Evolutionary conservation across 2,329 filamentous ascomycete genomes (phyloP), one percentile per base, ranked within the genome.

Genomic region (Epichloe gansuensis): DNA sequence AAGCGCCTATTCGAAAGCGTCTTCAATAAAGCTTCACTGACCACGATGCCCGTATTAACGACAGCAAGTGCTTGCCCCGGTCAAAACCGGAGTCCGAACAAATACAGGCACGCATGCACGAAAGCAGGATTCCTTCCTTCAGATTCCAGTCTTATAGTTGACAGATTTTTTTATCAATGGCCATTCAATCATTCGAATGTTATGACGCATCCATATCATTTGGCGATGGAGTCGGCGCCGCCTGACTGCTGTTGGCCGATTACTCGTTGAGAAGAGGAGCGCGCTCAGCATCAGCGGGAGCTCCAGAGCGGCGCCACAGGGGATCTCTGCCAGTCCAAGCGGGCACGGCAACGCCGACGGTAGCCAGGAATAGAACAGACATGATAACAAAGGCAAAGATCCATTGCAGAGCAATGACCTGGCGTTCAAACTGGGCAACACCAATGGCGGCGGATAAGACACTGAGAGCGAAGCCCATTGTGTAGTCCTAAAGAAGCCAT

Each of bases 361-460:
- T 88, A 17, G 80, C 69, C 21, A 90, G 66, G 65, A 93, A 85
- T 51, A 94, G 78, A 28, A 87, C 65, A 1, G 75, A 80, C 76
- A 91, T 90, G 65, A 95, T 89, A 56, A 82, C 75, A 63, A 94
- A 93, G 37, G 89, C 86, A 66, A 95, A 95, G 69, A 94, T 91
- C 89, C 89, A 95, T 71, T 95, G 90, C 58, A 95, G 75, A 6
- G 88, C 86, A 59, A 94, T 75, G 54, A 84, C 68, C 65, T 89
- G 82, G 61, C 78, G 76, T 49, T 82, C 72, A 70, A 94, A 83
- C 67, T 95, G 90, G 13, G 81, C 78, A 15, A 93, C 81, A 12
- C 87, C 88, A 43, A 94, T 81, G 17, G 88, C 81, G 5, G 88
- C 82, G 1, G 81, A 72, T 46, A 94, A 72, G 45, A 90, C 76